Base-by-base conservation (phyloP, 176 grass and related monocot genomes). In the Aegilops tauschii region DNA sequence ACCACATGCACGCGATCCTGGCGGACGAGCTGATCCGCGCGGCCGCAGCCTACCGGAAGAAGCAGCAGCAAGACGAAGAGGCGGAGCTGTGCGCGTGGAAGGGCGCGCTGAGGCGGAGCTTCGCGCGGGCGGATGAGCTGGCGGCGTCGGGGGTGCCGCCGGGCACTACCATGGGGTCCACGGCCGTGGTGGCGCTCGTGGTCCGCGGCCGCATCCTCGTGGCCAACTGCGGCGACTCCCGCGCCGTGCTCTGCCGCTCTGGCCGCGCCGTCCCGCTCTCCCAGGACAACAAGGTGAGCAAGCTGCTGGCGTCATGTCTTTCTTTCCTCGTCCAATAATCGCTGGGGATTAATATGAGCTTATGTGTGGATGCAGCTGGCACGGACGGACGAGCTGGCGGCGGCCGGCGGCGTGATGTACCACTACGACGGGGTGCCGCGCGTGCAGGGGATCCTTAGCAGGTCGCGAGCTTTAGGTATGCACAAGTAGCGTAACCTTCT, bases 171-270 rank as follows among this genome's bases (percentile, higher is more conserved):
- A 86, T 95, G 3, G 93, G 96, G 0, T 98, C 96, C 52, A 95
- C 96, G 14, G 96, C 96, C 30, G 93, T 93, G 9, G 91, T 95
- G 16, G 93, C 89, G 2, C 14, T 98, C 7, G 73, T 98, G 45
- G 80, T 82, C 39, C 77, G 77, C 16, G 77, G 65, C 47, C 80
- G 69, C 78, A 1, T 99, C 8, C 75, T 98, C 8, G 90, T 98
- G 8, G 90, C 88, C 69, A 90, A 94, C 86, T 94, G 90, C 86
- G 94, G 97, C 29, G 94, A 98, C 71, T 93, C 89, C 27, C 97
- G 97, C 31, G 97, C 94, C 16, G 80, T 99, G 21, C 92, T 99
- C 16, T 96, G 88, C 71, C 90, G 92, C 62, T 83, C 69, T 0
- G 81, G 81, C 30, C 27, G 1, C 1, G 96, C 77, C 40, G 2